Conservation (phyloP, 2,329 filamentous ascomycete genomes). For the Pseudocercospora fijiensis region DNA sequence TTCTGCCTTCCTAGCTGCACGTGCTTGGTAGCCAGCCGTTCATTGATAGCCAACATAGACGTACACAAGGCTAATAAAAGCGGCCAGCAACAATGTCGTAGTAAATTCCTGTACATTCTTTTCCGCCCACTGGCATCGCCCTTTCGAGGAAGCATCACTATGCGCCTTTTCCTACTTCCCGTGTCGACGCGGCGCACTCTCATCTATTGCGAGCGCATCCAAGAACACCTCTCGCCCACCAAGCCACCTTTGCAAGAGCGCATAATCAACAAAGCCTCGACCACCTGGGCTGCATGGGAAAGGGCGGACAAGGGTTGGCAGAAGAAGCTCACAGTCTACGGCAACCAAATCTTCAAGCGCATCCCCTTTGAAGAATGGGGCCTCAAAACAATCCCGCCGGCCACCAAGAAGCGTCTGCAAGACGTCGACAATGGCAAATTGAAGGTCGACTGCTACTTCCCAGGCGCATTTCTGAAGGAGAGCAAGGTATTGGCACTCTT, state of each 20-base stretch:
- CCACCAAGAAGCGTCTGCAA: slow-evolving; percentile 64
- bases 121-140: not conserved
- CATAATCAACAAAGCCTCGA: slow-evolving; percentile 67
- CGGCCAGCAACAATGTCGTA: slow-evolving; percentile 2
- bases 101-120: not conserved
- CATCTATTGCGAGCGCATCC: slow-evolving; percentile 81
- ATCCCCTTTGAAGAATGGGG: slow-evolving; percentile 99
- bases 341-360: slow-evolving; percentile 78
- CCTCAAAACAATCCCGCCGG: slow-evolving; percentile 85
- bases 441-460: slow-evolving; percentile 61
- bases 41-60: slow-evolving; percentile 3
- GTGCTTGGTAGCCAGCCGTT: slow-evolving; percentile 10
- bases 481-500: slow-evolving; percentile 63
- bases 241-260: slow-evolving; percentile 65
- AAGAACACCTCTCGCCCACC: slow-evolving; percentile 44
- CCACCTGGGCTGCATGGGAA: slow-evolving; percentile 85
- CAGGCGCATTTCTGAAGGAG: slow-evolving; percentile 66
- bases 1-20: slow-evolving; percentile 14
- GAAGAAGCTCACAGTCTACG: slow-evolving; percentile 78
- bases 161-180: slow-evolving; percentile 92
- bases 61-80: not conserved
- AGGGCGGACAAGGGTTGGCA: slow-evolving; percentile 73
- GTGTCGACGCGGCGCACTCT: slow-evolving; percentile 88
- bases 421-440: slow-evolving; percentile 63
- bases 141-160: slow-evolving; percentile 41